Evolutionary conservation across 2,329 filamentous ascomycete species (phyloP), one percentile per base, ranked within the genome.

Genomic region (Davidsoniella virescens): DNA sequence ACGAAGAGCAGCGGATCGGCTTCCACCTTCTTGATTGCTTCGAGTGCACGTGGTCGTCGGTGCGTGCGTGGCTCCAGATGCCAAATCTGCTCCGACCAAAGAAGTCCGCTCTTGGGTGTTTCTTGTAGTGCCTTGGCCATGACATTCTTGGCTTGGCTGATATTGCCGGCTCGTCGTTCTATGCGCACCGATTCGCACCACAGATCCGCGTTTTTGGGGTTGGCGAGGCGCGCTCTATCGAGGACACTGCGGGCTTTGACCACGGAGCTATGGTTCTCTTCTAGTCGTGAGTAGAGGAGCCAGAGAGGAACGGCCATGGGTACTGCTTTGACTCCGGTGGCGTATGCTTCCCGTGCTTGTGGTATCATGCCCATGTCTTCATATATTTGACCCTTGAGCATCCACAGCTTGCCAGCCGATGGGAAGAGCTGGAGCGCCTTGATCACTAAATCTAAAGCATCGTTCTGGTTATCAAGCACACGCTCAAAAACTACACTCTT

Each of bases 311-410:
- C 82, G 1, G 87, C 90, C 55, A 80, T 80, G 2, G 88, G 79
- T 51, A 87, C 90, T 0, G 86, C 85, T 59, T 92, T 84, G 39
- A 90, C 93, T 36, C 92, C 92, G 4, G 85, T 82, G 53, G 77
- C 78, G 65, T 92, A 96, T 0, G 90, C 87, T 63, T 96, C 87
- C 44, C 92, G 79, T 2, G 92, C 92, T 64, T 92, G 84, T 0
- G 83, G 80, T 12, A 83, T 68, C 66, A 87, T 87, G 58, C 76
- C 80, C 44, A 87, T 74, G 41, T 80, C 75, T 61, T 95, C 84
- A 70, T 98, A 98, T 55, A 96, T 92, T 62, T 98, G 92, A 0
- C 93, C 92, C 67, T 98, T 98, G 70, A 94, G 85, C 84, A 96
- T 95, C 82, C 90, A 95, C 20, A 98, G 73, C 66, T 96, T 96